A percentile compares a stretch with the other conserved stretches of the same genome.
Evolutionary conservation across 1,284 basidiomycete genomes (phyloP).

Genomic region (Rhodotorula glutinis): DNA sequence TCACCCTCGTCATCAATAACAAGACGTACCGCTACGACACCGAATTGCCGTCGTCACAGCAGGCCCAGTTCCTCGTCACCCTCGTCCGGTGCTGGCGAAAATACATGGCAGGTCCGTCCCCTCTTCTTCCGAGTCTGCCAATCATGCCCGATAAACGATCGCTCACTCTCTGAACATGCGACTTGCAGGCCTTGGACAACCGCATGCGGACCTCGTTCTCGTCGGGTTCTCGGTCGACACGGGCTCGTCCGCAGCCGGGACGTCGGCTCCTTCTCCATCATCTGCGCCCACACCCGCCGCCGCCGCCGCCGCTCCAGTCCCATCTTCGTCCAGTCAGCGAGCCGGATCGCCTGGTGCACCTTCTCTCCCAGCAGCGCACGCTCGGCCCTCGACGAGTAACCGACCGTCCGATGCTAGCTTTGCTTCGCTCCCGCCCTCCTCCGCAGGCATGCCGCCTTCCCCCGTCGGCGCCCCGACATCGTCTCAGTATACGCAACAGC

Average conservation of each 20-base stretch:
- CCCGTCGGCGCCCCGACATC: no score
- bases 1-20: slow-evolving; percentile 71
- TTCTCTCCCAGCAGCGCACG: no score
- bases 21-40: slow-evolving; percentile 85
- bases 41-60: slow-evolving; percentile 64
- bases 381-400: no score
- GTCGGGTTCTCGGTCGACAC: slow-evolving; percentile 41
- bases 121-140: background rate
- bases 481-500: background rate
- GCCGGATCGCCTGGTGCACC: no score
- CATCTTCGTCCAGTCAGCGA: no score
- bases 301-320: background rate
- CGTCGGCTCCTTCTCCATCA: background rate
- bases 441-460: no score
- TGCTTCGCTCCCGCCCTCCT: no score
- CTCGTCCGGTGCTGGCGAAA: slow-evolving; percentile 66
- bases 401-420: no score
- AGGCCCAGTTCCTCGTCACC: slow-evolving; percentile 66
- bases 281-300: background rate
- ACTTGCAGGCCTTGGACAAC: slow-evolving; percentile 12
- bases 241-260: background rate
- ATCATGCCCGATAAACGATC: background rate
- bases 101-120: slow-evolving; percentile 31
- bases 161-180: no score
- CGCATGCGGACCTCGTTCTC: slow-evolving; percentile 29